These are phyloP conservation scores for Williopsis jadinii DNA, from an alignment of 1,139 yeast genomes.

Conservation along the genomic window DNA sequence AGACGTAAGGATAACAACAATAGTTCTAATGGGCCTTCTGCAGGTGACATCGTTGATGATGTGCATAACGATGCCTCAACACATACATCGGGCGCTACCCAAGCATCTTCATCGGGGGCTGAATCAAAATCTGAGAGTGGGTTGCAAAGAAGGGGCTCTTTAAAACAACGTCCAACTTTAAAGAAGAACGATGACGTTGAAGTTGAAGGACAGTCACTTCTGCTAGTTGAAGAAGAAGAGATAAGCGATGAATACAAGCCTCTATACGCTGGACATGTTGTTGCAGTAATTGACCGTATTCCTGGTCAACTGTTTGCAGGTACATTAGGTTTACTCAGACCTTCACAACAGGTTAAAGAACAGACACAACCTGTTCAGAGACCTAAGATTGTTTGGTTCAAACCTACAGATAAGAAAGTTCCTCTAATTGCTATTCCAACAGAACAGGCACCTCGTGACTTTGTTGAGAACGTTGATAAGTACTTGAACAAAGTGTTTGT, in stretches of 20 bases:
- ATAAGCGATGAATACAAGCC: slow-evolving; percentile 91
- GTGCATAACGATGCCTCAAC: slow-evolving; percentile 29
- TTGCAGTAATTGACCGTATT: slow-evolving; percentile 93
- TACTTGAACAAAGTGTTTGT: slow-evolving; percentile 81
- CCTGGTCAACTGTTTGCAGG: slow-evolving; percentile 96
- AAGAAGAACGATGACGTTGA: slow-evolving; percentile 97
- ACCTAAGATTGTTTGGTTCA: slow-evolving; percentile 98
- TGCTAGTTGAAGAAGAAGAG: slow-evolving; percentile 92
- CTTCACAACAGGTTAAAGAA: slow-evolving; percentile 91
- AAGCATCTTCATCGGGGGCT: slow-evolving; percentile 12
- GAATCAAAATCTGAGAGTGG: slow-evolving; percentile 4
- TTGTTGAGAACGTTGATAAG: slow-evolving; percentile 83
- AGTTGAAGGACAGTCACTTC: slow-evolving; percentile 92
- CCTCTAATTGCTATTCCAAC: slow-evolving; percentile 98
- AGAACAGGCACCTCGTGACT: slow-evolving; percentile 94
- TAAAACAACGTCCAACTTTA: slow-evolving; percentile 95
- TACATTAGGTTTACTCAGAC: slow-evolving; percentile 86
- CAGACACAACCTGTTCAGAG: slow-evolving; percentile 32
- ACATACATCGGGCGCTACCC: slow-evolving; percentile 11
- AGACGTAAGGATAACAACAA: slow-evolving; percentile 65
- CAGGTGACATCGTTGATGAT: slow-evolving; percentile 16
- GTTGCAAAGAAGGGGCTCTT: slow-evolving; percentile 79
- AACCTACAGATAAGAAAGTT: slow-evolving; percentile 95
- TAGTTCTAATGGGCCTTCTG: neutral
- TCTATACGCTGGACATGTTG: slow-evolving; percentile 95